A percentile compares a stretch with the other conserved stretches of the same genome.
These are phyloP conservation scores for Corylus heterophylla DNA, from an alignment of 306 rosid species.

Conservation along the genomic window DNA sequence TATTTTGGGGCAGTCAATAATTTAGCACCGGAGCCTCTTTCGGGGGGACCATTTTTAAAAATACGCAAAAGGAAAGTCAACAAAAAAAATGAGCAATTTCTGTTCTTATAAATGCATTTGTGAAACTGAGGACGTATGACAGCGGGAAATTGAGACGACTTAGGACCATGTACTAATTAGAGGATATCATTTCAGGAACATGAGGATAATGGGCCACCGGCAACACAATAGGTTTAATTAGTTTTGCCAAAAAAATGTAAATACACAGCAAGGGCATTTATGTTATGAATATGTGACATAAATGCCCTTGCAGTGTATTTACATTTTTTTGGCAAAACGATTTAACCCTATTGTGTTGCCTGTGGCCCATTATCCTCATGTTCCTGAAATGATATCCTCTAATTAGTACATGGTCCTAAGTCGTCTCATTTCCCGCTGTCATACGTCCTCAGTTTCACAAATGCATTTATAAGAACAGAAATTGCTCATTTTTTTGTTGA, in stretches of 20 bases:
- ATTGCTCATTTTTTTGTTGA: neutral
- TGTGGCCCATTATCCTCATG: neutral
- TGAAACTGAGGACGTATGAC: neutral
- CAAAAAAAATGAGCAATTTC: neutral
- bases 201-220: neutral
- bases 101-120: neutral
- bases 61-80: neutral
- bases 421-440: neutral
- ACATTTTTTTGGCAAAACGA: too few species aligned
- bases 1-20: neutral
- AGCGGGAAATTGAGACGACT: neutral
- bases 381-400: neutral
- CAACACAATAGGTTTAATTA: too few species aligned
- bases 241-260: too few species aligned
- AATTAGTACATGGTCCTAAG: neutral
- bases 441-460: neutral
- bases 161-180: neutral
- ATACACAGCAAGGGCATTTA: too few species aligned
- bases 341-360: too few species aligned
- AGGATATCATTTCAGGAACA: neutral
- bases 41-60: neutral
- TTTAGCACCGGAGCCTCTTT: neutral
- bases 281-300: too few species aligned
- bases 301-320: too few species aligned
- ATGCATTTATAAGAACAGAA: neutral